Evolutionary conservation across 257 asterid genomes (phyloP), one percentile per base, ranked within the genome.

Genomic region (Przewalskia tangutica): DNA sequence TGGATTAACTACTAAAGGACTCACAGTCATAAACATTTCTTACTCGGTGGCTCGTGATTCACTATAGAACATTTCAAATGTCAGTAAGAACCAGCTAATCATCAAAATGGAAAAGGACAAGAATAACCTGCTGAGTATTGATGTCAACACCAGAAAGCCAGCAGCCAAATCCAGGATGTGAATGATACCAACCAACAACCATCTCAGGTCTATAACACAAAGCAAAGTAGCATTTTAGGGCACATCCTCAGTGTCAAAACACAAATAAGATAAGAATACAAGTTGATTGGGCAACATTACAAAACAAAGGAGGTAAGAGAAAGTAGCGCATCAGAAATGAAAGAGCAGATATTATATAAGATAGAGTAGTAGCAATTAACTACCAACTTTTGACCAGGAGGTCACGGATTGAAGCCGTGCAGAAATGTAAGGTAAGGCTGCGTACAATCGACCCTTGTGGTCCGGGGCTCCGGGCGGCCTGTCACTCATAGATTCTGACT

Each of bases 161-260:
- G 81, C 98, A 94, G 82, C 99, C 99, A 81, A 95, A 95, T 50
- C 99, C 98, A 58, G 99, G 99, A 89, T 96, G 98, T 23, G 98
- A 96, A 84, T 96, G 98, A 84, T 94, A 96, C 99, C 98, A 96
- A 66, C 98, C 99, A 71, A 93, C 98, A 86, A 96, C 99, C 99
- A 96, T 96, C 92, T 96, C 99, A 59, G 98, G 98, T 82, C 98
- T 93, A 94, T 59, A 70, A 86, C 79, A 83, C 79, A 82, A 86
- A 55, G 20, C 11, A 84, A 27, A 64, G 77, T 12, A 53, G 62
- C 62, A 75, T 50, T 50, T 75, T 27, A 75, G 27, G 16, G 44
- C 46, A 66, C 76, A 75, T 48, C 80, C 23, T 23, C 9, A 0
- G 9, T 13, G 27, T 75, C 46, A 50, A 75, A 23, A 27, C 14